Evolutionary conservation across 768 basidiomycete genomes (phyloP), one percentile per base, ranked within the genome.

Genomic region (Russula ochroleuca): DNA sequence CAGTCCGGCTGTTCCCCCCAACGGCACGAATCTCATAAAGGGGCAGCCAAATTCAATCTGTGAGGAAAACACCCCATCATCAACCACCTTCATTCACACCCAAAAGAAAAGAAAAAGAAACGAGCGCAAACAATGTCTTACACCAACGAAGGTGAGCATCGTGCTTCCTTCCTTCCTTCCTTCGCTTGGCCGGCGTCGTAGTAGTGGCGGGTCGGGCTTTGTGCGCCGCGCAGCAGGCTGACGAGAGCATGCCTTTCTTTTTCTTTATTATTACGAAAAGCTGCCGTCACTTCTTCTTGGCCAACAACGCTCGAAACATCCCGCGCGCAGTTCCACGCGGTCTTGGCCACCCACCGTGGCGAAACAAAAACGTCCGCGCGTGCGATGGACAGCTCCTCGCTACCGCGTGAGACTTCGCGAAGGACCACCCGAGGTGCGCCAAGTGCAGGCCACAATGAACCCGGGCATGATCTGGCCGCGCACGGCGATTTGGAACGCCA

Each of bases 401-500:
- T 4, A 19, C 21, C 61, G 0, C 8, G 51, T 17, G 1, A 14
- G 14, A 1, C 41, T 5, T 6, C 59, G 21, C 41, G 35, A 19
- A 37, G 21, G 41, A 17, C 59, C 8, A 35, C 41, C 17, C 21
- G 40, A 17, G 25, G 55, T 13, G 19, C 55, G 9, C 23, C 47
- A 56, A 54, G 45, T 5, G 17, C 52, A 13, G 19, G 37, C 23
- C 28, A 45, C 33, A 41, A 48, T 23, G 52, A 41, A 54, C 38
- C 40, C 11, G 53, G 52, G 23, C 57, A 59, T 3, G 63, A 64
- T 23, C 19, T 59, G 10, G 57, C 51, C 0, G 63, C 31, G 19
- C 63, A 61, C 21, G 59, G 59, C 48, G 54, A 64, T 25, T 35
- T 64, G 11, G 63, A 64, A 56, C 63, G 63, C 31, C 63, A 64